Conservation (phyloP, 352 stramenopile genomes). For the Pilasporangium apinafurcum region DNA sequence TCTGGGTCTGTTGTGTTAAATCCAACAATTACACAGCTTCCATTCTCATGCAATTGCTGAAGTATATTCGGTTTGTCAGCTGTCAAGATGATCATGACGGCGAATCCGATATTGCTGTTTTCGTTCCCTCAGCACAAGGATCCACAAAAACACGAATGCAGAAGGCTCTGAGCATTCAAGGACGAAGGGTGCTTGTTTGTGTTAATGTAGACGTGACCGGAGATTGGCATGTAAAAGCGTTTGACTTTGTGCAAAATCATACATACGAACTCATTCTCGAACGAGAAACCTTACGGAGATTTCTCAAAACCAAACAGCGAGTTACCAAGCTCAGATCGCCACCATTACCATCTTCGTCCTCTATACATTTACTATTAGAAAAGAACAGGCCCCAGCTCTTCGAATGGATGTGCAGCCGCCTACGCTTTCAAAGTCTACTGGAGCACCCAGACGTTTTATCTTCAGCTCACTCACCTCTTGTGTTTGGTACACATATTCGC, state of each 20-base stretch:
- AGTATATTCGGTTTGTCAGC: slow-evolving; percentile 20
- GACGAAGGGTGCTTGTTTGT: slow-evolving; percentile 34
- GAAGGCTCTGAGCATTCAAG: slow-evolving; percentile 23
- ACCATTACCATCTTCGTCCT: neutral
- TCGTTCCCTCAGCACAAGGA: no score
- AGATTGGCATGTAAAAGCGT: slow-evolving; percentile 39
- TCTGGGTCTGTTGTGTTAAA: slow-evolving; percentile 67
- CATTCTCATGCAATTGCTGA: slow-evolving; percentile 38
- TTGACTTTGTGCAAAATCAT: slow-evolving; percentile 30
- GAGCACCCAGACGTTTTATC: slow-evolving; percentile 43
- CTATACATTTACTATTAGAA: slow-evolving; percentile 20
- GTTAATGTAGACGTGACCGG: slow-evolving; percentile 24
- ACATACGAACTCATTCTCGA: slow-evolving; percentile 42
- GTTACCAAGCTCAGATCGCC: neutral
- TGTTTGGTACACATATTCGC: slow-evolving; percentile 33
- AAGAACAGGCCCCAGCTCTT: slow-evolving; percentile 36
- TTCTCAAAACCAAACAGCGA: slow-evolving; percentile 14
- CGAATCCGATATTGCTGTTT: no score
- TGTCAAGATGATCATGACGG: neutral
- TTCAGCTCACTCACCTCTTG: slow-evolving; percentile 27
- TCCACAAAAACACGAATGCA: slow-evolving; percentile 14
- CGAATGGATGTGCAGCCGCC: slow-evolving; percentile 38
- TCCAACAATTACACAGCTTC: slow-evolving; percentile 52
- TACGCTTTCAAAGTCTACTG: slow-evolving; percentile 54
- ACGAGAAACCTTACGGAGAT: slow-evolving; percentile 28